Evolutionary conservation across 2,329 filamentous ascomycete genomes (phyloP).

Genomic region (Arthrobotrys entomopaga): DNA sequence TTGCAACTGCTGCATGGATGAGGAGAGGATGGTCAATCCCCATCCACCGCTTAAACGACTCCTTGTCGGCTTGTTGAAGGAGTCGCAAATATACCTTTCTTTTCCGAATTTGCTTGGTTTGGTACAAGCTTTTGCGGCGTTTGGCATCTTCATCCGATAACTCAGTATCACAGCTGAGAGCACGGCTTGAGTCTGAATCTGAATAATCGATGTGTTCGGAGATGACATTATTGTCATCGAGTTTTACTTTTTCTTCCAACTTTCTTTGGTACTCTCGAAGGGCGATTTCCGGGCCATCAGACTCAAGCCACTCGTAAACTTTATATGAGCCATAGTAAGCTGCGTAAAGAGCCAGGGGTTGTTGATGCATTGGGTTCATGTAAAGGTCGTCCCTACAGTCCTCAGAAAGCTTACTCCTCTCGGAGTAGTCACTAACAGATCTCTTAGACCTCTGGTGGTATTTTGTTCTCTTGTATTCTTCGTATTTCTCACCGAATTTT

Average conservation of each 20-base stretch:
- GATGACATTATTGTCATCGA: neutral
- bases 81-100: slow-evolving; percentile 3
- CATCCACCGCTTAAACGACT: slow-evolving; percentile 53
- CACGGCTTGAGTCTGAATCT: neutral
- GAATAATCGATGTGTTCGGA: neutral
- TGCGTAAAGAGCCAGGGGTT: slow-evolving; percentile 60
- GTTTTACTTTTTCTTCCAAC: neutral
- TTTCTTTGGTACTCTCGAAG: slow-evolving; percentile 55
- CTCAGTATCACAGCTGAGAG: neutral
- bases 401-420: too few relatives aligned
- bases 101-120: neutral
- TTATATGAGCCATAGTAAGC: slow-evolving; percentile 68
- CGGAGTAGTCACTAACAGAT: neutral
- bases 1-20: slow-evolving; percentile 56
- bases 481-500: too few relatives aligned
- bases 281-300: slow-evolving; percentile 73
- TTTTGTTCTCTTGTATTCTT: neutral
- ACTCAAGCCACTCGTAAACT: slow-evolving; percentile 79
- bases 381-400: neutral
- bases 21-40: slow-evolving; percentile 54
- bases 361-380: slow-evolving; percentile 66
- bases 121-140: neutral
- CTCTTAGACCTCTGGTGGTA: slow-evolving; percentile 25
- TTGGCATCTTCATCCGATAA: neutral
- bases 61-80: slow-evolving; percentile 21